Percentiles rank a stretch among this genome's conserved stretches.
Conservation (phyloP, 139 green algal genomes). For the Chlorella sp. region DNA sequence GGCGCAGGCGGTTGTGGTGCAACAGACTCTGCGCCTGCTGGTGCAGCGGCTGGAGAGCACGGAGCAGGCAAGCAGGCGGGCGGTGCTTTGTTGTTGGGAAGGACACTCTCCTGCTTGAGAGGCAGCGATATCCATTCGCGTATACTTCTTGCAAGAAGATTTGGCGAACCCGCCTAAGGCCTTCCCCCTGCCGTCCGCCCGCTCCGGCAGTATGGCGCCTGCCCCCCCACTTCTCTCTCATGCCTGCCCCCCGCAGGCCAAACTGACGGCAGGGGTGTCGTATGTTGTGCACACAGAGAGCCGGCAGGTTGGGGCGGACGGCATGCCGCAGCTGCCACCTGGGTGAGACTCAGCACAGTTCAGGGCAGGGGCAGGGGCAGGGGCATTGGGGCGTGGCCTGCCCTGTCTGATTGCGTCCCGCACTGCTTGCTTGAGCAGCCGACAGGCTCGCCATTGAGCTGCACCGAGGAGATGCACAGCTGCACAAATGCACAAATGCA, state of each 20-base stretch:
- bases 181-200: too few species aligned
- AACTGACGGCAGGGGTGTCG: conserved; percentile 46
- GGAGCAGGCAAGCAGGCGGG: conserved; percentile 4
- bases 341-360: conserved; percentile 6
- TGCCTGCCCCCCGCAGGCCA: conserved; percentile 24
- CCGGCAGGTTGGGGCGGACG: conserved; percentile 32
- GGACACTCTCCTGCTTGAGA: too few species aligned
- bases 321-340: conserved; percentile 47
- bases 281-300: conserved; percentile 55
- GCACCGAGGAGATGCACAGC: too few species aligned
- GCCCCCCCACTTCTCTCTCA: background rate
- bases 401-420: background rate
- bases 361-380: background rate
- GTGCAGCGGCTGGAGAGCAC: conserved; percentile 57
- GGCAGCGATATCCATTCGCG: too few species aligned
- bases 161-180: too few species aligned
- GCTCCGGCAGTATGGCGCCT: too few species aligned
- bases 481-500: too few species aligned
- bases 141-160: too few species aligned
- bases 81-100: background rate
- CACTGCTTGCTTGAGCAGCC: background rate
- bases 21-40: conserved; percentile 48
- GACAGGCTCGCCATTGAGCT: background rate
- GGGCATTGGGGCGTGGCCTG: too few species aligned
- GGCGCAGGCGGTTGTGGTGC: conserved; percentile 55